A percentile compares a stretch with the other conserved stretches of the same genome.
phyloP scores from a whole-genome alignment of 495 filamentous ascomycete genomes.

The Rusavskia elegans region DNA sequence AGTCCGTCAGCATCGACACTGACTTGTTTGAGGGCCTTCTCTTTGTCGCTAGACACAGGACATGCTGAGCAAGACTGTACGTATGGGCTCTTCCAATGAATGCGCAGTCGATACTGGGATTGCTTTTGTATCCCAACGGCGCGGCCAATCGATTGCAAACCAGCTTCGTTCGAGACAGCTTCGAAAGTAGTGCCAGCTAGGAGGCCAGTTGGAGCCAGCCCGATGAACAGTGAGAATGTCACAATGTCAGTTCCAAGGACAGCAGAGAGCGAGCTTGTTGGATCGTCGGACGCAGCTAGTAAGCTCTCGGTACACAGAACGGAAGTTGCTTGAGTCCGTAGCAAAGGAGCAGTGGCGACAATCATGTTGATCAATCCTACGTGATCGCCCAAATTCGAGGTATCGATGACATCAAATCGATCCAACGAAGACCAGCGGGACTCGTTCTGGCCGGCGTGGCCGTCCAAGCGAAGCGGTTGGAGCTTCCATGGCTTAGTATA shows the following conservation, averaged over 20 bases:
- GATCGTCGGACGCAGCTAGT: not conserved
- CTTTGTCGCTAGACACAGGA: conserved; percentile 1
- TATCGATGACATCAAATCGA: conserved; percentile 36
- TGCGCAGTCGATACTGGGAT: conserved; percentile 6
- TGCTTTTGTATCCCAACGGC: not conserved
- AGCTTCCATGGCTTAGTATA: conserved; percentile 17
- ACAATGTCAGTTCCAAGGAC: conserved; percentile 3
- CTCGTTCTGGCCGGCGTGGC: conserved; percentile 17
- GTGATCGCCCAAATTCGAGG: conserved; percentile 34
- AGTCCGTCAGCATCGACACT: not conserved
- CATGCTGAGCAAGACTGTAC: conserved; percentile 5
- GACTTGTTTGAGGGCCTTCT: conserved; percentile 1
- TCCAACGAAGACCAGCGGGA: conserved; percentile 17
- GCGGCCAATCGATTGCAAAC: not conserved
- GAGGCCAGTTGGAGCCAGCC: conserved; percentile 30
- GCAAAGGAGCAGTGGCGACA: conserved; percentile 27
- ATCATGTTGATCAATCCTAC: conserved; percentile 32
- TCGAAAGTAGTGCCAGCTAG: conserved; percentile 25
- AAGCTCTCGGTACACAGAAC: conserved; percentile 26
- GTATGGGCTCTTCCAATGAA: conserved; percentile 13
- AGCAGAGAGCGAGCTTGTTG: not conserved
- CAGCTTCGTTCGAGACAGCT: conserved; percentile 1
- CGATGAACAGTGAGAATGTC: conserved; percentile 30
- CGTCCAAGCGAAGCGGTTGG: conserved; percentile 18
- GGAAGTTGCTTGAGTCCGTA: conserved; percentile 21